phyloP scores from a whole-genome alignment of 495 filamentous ascomycete genomes.

The Hypomontagnella monticulosa region DNA sequence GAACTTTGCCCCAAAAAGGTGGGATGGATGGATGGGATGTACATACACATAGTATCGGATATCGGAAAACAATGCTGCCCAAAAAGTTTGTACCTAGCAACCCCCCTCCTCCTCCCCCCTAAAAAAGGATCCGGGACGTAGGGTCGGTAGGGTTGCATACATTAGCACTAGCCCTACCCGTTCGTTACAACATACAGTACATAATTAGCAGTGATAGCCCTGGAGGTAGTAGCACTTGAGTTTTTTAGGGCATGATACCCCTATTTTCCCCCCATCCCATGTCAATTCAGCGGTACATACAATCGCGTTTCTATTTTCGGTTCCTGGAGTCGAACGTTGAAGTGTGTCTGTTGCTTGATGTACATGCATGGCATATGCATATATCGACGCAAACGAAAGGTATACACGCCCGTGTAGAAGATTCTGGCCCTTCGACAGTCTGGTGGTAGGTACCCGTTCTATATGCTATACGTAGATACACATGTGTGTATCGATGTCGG shows the following conservation, averaged over 20 bases:
- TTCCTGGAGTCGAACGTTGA: conserved; percentile 9
- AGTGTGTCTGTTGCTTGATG: too few relatives aligned
- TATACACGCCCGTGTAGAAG: neutral
- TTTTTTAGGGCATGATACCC: neutral
- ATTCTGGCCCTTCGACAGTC: neutral
- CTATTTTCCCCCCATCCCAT: too few relatives aligned
- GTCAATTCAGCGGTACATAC: too few relatives aligned
- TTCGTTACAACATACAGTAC: too few relatives aligned
- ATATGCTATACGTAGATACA: neutral
- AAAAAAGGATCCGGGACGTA: conserved; percentile 15
- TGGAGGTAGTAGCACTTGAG: too few relatives aligned
- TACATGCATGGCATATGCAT: conserved; percentile 33
- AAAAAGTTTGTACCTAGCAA: too few relatives aligned
- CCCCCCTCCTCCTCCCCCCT: too few relatives aligned
- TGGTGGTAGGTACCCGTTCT: neutral
- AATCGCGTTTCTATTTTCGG: conserved; percentile 32
- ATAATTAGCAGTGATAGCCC: too few relatives aligned
- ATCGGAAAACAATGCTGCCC: neutral
- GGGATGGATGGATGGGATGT: too few relatives aligned
- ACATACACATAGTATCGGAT: too few relatives aligned
- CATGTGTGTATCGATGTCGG: neutral
- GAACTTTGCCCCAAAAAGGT: too few relatives aligned
- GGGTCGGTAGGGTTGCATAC: conserved; percentile 35
- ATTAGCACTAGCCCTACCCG: conserved; percentile 6
- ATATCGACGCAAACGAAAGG: neutral